phyloP scores from a whole-genome alignment of 2,329 filamentous ascomycete species.

The Aspergillus sojae region DNA sequence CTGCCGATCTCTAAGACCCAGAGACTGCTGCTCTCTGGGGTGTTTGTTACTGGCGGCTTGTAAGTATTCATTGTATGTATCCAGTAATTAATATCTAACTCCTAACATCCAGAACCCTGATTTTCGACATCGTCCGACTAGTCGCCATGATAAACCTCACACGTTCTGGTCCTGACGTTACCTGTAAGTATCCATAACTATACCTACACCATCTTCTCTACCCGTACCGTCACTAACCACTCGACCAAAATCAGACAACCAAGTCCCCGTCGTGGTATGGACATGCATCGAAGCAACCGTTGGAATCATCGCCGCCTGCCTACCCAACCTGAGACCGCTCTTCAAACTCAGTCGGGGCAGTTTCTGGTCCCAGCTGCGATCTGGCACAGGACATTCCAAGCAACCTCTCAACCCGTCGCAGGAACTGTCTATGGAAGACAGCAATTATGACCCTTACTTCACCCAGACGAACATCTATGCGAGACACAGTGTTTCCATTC shows the following conservation, averaged over 20 bases:
- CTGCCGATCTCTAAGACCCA: constrained; percentile 29
- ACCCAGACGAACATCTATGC: background rate
- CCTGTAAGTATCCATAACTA: constrained; percentile 23
- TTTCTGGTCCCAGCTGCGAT: constrained; percentile 26
- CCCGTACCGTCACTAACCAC: background rate
- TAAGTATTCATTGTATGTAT: constrained; percentile 11
- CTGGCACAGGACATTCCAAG: background rate
- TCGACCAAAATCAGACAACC: constrained; percentile 22
- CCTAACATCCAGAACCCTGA: constrained; percentile 22
- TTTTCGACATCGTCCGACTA: constrained; percentile 32
- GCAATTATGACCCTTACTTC: constrained; percentile 28
- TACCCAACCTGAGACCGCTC: constrained; percentile 31
- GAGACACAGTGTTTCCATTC: background rate
- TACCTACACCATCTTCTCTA: background rate
- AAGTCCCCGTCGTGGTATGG: constrained; percentile 34
- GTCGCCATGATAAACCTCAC: constrained; percentile 29
- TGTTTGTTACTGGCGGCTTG: constrained; percentile 35
- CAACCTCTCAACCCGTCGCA: background rate
- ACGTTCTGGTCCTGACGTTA: constrained; percentile 29
- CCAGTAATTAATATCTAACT: background rate
- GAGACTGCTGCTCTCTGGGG: constrained; percentile 26
- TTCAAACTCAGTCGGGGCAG: constrained; percentile 22
- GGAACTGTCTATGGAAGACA: constrained; percentile 37
- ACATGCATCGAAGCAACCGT: constrained; percentile 34
- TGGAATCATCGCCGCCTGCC: constrained; percentile 33